phyloP scores from a whole-genome alignment of 345 rosid species.

The Geranium rotundifolium region DNA sequence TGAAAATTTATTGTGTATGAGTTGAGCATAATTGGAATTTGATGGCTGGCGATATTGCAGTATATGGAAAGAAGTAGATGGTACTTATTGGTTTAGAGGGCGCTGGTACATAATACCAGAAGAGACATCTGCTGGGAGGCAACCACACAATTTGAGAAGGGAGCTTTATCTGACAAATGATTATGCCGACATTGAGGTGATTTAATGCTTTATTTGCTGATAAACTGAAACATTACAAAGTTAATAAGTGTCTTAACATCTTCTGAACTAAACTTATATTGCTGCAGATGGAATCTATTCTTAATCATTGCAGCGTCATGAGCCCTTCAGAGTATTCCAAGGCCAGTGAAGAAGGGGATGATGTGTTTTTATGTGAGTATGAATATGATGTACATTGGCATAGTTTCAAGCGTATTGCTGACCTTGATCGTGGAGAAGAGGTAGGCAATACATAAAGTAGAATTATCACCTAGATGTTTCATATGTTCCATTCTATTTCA shows the following conservation, averaged over 20 bases:
- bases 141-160: slow-evolving; percentile 63
- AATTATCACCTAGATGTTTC: slow-evolving; percentile 2
- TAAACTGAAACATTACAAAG: too few relatives aligned
- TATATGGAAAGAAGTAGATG: slow-evolving; percentile 66
- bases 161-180: slow-evolving; percentile 79
- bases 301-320: slow-evolving; percentile 73
- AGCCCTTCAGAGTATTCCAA: slow-evolving; percentile 59
- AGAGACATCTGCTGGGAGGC: slow-evolving; percentile 80
- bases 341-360: slow-evolving; percentile 74
- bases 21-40: neutral
- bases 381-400: slow-evolving; percentile 88
- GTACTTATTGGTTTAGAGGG: slow-evolving; percentile 60
- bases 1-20: neutral
- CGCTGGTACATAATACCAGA: slow-evolving; percentile 86
- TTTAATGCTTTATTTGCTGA: neutral
- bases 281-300: slow-evolving; percentile 61
- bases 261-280: slow-evolving; percentile 3
- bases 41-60: slow-evolving; percentile 22
- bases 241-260: neutral
- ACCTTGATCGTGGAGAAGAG: slow-evolving; percentile 43
- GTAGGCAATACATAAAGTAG: slow-evolving; percentile 18
- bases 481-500: neutral
- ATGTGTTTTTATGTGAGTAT: slow-evolving; percentile 79
- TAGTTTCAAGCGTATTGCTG: slow-evolving; percentile 77
- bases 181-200: slow-evolving; percentile 72